Evolutionary conservation across 805 yeast genomes (phyloP), one percentile per base, ranked within the genome.

Genomic region (Starmerella potacharoeniae): DNA sequence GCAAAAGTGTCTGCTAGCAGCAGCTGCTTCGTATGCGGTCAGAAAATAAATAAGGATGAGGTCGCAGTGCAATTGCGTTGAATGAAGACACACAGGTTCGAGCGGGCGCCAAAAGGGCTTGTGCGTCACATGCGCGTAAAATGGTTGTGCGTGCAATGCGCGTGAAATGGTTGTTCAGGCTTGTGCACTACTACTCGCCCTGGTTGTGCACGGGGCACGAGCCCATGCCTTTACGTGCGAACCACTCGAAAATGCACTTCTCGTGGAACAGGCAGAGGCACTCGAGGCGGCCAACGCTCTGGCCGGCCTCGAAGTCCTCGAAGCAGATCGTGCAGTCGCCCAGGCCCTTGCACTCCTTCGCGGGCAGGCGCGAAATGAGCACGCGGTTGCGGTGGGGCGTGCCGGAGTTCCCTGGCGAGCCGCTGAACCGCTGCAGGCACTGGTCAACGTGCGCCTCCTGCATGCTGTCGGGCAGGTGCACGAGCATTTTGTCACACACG

Each of bases 251-350:
- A 60, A 93, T 93, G 69, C 98, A 93, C 59, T 78, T 73, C 66
- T 89, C 89, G 65, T 93, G 99, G 68, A 88, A 93, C 37, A 90
- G 87, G 66, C 99, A 93, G 13, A 93, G 74, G 67, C 99, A 93
- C 68, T 91, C 97, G 56, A 93, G 70, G 43, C 99, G 73, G 0
- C 95, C 97, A 16, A 93, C 91, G 64, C 83, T 84, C 54, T 89
- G 93, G 1, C 95, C 95, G 0, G 90, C 86, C 49, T 72, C 70
- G 67, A 90, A 80, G 17, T 86, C 95, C 66, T 93, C 98, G 58
- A 91, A 79, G 65, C 99, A 93, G 29, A 93, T 91, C 14, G 88
- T 91, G 68, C 99, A 93, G 68, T 93, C 97, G 49, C 80, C 79
- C 16, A 73, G 74, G 31, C 71, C 66, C 8, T 63, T 65, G 14